These are phyloP conservation scores for Pleurotus sapidus DNA, from an alignment of 768 basidiomycete species.

Conservation along the genomic window DNA sequence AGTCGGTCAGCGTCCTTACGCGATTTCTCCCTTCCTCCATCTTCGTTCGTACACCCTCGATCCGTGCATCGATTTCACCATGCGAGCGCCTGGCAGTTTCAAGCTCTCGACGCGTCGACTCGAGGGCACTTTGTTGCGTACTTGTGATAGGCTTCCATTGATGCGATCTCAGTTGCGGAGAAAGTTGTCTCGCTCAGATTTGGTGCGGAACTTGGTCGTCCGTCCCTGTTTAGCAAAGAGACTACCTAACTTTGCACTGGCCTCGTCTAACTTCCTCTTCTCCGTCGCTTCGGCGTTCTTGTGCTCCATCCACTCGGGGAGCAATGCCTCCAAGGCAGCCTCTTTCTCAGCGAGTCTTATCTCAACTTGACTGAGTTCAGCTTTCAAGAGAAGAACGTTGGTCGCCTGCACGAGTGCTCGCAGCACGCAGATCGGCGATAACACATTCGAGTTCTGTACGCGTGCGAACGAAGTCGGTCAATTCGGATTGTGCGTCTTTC, in stretches of 20 bases:
- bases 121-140: conserved; percentile 55
- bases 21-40: conserved; percentile 64
- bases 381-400: conserved; percentile 58
- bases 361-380: conserved; percentile 63
- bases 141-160: conserved; percentile 60
- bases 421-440: conserved; percentile 71
- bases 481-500: conserved; percentile 75
- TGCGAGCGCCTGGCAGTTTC: conserved; percentile 44
- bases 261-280: conserved; percentile 70
- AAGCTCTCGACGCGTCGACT: conserved; percentile 49
- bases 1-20: conserved; percentile 56
- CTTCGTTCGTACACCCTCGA: conserved; percentile 51
- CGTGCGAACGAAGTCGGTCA: conserved; percentile 81
- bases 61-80: conserved; percentile 55
- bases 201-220: conserved; percentile 78
- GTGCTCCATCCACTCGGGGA: conserved; percentile 69
- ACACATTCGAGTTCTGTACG: conserved; percentile 86
- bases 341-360: conserved; percentile 64
- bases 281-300: conserved; percentile 49
- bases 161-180: conserved; percentile 75
- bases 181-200: conserved; percentile 79
- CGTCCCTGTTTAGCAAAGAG: conserved; percentile 92
- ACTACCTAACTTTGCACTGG: conserved; percentile 64
- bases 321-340: conserved; percentile 52
- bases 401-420: conserved; percentile 62